Conservation (phyloP, 2,329 filamentous ascomycete species). For the Xylariaceae sp. region DNA sequence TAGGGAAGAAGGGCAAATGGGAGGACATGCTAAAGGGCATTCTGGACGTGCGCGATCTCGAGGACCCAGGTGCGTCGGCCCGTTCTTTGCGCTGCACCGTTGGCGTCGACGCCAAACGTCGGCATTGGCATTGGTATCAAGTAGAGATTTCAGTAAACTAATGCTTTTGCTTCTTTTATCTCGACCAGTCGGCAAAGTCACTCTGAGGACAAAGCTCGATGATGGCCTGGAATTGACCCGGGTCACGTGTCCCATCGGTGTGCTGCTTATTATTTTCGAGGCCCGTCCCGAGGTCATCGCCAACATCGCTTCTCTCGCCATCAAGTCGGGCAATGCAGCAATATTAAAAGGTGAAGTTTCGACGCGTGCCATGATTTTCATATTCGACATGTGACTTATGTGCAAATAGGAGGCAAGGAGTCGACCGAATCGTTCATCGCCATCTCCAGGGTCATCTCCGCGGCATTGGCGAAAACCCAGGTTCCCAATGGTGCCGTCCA, state of each 20-base stretch:
- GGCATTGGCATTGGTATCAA: conserved; percentile 10
- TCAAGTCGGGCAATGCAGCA: conserved; percentile 95
- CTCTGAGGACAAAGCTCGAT: conserved; percentile 79
- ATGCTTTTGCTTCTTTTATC: neutral
- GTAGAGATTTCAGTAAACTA: neutral
- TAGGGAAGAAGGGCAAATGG: conserved; percentile 84
- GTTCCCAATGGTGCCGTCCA: conserved; percentile 88
- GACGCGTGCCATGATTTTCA: neutral
- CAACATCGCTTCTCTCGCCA: conserved; percentile 91
- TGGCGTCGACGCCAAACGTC: neutral
- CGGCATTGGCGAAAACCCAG: conserved; percentile 64
- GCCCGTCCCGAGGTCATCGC: conserved; percentile 96
- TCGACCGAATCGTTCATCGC: conserved; percentile 92
- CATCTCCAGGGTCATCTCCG: conserved; percentile 80
- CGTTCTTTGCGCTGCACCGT: neutral
- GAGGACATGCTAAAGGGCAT: conserved; percentile 98
- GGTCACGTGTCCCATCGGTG: conserved; percentile 90
- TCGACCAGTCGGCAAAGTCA: conserved; percentile 72
- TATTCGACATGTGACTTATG: neutral
- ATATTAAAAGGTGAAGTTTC: conserved; percentile 79
- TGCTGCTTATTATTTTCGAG: conserved; percentile 98
- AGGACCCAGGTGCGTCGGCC: conserved; percentile 69
- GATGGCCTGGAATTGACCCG: conserved; percentile 81
- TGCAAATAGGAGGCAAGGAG: conserved; percentile 73
- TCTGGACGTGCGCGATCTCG: conserved; percentile 75